Evolutionary conservation across 148 eudicot genomes (phyloP), one percentile per base, ranked within the genome.

Genomic region (Linanthus parryae): DNA sequence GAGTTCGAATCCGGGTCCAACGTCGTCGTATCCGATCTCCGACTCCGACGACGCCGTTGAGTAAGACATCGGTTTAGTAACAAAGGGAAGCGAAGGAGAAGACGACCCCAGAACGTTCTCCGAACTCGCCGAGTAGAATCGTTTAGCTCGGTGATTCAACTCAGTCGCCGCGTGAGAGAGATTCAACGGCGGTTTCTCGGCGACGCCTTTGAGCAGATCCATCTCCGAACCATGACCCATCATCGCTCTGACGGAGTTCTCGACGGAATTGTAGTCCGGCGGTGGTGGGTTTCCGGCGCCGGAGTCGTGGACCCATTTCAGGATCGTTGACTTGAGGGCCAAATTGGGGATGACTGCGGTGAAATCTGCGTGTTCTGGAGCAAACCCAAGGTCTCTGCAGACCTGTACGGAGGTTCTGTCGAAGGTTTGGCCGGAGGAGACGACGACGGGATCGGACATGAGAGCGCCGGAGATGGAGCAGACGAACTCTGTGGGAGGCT

Each of bases 381-480:
- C n/a, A n/a, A n/a, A n/a, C n/a, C n/a, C n/a, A n/a, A n/a, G n/a
- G n/a, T n/a, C n/a, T n/a, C n/a, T n/a, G n/a, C n/a, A n/a, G n/a
- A n/a, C n/a, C n/a, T n/a, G n/a, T n/a, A n/a, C n/a, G n/a, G n/a
- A n/a, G n/a, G n/a, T n/a, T n/a, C n/a, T n/a, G n/a, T n/a, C n/a
- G n/a, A n/a, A n/a, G n/a, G n/a, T n/a, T n/a, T n/a, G n/a, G n/a
- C n/a, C n/a, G 2, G 90, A 79, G n/a, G 66, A 54, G 23, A 89
- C 70, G 0, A 82, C 82, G 1, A 80, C 85, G 0, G 97, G 90
- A 59, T 89, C 91, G 34, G 48, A 73, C 43, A 89, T 70, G 7
- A 89, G 14, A n/a, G 69, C 61, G 4, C 65, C 64, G 38, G 82
- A 82, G n/a, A 89, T 59, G 3, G 90, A 85, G 44, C 97, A 89